Evolutionary conservation across 2,329 filamentous ascomycete species (phyloP), one percentile per base, ranked within the genome.

Genomic region (Clarireedia homoeocarpa): DNA sequence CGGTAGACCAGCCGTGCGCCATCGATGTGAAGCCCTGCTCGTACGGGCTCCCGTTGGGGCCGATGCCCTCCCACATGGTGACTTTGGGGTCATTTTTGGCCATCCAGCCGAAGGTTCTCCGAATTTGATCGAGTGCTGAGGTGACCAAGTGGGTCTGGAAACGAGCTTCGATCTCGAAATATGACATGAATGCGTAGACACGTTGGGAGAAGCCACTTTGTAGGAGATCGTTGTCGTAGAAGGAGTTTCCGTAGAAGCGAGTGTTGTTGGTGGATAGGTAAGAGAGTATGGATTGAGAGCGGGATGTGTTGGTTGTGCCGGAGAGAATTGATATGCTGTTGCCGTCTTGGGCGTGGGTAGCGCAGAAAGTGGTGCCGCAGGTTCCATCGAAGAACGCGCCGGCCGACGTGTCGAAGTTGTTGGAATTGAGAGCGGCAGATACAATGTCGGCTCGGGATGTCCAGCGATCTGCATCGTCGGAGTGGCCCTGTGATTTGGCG

Each of bases 31-130:
- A 78, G 0, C 64, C 72, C 1, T 64, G 71, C 62, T 78, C 71
- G 57, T 79, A 80, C 27, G 73, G 67, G 2, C 50, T 51, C 0
- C 77, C 77, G 20, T 66, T 64, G 0, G 65, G 60, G 1, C 75
- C 77, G 50, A 79, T 75, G 0, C 76, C 77, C 61, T 80, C 77
- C 77, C 77, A 80, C 59, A 73, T 71, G 3, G 77, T 80, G 14
- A 74, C 63, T 0, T 68, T 68, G 0, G 77, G 77, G 59, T 80
- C 77, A 9, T 73, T 68, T 0, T 60, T 59, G 3, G 73, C 65
- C 77, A 80, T 80, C 73, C 74, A 77, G 4, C 75, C 75, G 58
- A 78, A 79, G 15, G 77, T 65, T 17, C 77, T 68, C 44, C 71
- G 65, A 14, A 78, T 68, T 63, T 78, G 71, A 26, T 78, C 75